These are phyloP conservation scores for Tritrichomonas musculus DNA, from an alignment of 208 protist species.

Conservation along the genomic window DNA sequence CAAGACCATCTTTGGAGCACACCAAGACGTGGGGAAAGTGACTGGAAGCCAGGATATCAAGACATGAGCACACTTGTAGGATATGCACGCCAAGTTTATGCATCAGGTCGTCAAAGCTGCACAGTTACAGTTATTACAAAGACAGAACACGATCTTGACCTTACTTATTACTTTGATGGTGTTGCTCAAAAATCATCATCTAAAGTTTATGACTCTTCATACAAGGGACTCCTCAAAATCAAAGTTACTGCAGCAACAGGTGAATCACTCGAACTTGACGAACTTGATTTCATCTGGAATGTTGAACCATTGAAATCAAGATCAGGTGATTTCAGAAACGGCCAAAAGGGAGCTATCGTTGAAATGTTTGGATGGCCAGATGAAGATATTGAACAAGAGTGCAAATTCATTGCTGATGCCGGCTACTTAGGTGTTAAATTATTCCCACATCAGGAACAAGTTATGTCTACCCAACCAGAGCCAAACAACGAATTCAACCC, in stretches of 20 bases:
- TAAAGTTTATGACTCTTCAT: conserved; percentile 18
- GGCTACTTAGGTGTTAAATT: conserved; percentile 60
- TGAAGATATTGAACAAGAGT: conserved; percentile 50
- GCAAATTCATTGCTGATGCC: conserved; percentile 41
- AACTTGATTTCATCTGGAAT: conserved; percentile 53
- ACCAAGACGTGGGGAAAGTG: background rate
- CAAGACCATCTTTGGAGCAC: conserved; percentile 36
- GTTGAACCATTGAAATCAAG: background rate
- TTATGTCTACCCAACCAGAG: conserved; percentile 54
- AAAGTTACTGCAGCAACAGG: conserved; percentile 34
- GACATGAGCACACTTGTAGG: conserved; percentile 43
- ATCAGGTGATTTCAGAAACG: conserved; percentile 52
- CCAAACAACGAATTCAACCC: conserved; percentile 56
- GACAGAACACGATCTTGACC: background rate
- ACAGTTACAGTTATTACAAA: conserved; percentile 32
- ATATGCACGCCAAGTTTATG: conserved; percentile 48
- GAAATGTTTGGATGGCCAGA: too few species aligned
- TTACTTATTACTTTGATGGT: conserved; percentile 52
- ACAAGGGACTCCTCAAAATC: conserved; percentile 34
- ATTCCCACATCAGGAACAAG: conserved; percentile 54
- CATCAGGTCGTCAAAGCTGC: conserved; percentile 33
- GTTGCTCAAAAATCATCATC: background rate
- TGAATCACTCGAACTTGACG: conserved; percentile 42
- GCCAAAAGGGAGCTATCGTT: conserved; percentile 62
- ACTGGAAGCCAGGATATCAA: conserved; percentile 42